phyloP scores from a whole-genome alignment of 2,329 filamentous ascomycete genomes.

The Nemania serpens region DNA sequence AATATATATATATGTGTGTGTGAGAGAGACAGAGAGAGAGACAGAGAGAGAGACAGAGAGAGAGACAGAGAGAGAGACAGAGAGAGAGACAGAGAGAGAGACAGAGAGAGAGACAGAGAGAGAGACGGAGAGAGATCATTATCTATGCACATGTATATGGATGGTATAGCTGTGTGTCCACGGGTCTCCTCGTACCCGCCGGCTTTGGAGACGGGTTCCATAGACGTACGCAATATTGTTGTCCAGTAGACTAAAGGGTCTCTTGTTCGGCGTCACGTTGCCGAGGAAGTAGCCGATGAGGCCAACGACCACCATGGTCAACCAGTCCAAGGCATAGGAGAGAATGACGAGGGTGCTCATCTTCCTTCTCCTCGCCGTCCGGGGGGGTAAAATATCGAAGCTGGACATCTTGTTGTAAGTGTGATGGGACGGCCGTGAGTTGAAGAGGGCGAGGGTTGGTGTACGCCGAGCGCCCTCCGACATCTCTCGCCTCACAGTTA shows the following conservation, averaged over 20 bases:
- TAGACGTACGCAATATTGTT: conserved; percentile 69
- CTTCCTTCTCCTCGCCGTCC: conserved; percentile 30
- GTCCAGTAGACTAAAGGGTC: conserved; percentile 74
- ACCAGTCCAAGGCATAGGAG: conserved; percentile 77
- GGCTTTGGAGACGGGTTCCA: background rate
- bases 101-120: no score
- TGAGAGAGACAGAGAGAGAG: background rate
- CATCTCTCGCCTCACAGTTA: conserved; percentile 32
- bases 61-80: background rate
- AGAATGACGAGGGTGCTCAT: conserved; percentile 52
- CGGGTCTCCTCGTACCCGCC: background rate
- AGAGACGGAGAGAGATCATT: no score
- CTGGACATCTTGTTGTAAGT: conserved; percentile 42
- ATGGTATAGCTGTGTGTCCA: background rate
- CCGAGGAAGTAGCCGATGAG: conserved; percentile 64
- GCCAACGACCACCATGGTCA: conserved; percentile 65
- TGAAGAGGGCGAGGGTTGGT: conserved; percentile 32
- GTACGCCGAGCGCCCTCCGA: conserved; percentile 33
- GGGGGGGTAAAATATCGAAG: conserved; percentile 28
- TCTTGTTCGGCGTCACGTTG: conserved; percentile 65
- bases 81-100: background rate
- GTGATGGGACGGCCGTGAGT: conserved; percentile 31
- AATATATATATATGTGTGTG: background rate
- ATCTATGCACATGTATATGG: background rate
- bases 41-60: background rate